Evolutionary conservation across 2,329 filamentous ascomycete genomes (phyloP).

Genomic region (Trichoderma afroharzianum): DNA sequence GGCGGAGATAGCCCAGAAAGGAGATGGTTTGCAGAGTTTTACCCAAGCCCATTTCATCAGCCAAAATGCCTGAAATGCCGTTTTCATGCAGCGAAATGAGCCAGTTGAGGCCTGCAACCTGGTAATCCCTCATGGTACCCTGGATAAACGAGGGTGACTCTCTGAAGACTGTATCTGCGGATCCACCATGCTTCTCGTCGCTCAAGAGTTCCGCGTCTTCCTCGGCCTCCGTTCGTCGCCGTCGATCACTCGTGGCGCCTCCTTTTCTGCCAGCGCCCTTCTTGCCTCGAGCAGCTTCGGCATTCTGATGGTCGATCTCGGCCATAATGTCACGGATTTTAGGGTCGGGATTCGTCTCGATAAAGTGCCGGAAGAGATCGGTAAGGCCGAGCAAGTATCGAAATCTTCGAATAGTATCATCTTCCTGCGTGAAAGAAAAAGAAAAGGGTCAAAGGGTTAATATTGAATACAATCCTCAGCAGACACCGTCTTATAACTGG

Average conservation of each 20-base stretch:
- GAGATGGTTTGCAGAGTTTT: slow-evolving; percentile 98
- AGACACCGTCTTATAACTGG: neutral
- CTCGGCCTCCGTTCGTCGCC: slow-evolving; percentile 90
- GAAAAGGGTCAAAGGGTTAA: neutral
- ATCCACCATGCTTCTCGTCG: slow-evolving; percentile 84
- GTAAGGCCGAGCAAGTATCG: slow-evolving; percentile 92
- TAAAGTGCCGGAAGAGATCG: slow-evolving; percentile 97
- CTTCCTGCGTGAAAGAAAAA: slow-evolving; percentile 58
- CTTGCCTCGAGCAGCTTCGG: slow-evolving; percentile 65
- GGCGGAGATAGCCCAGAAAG: slow-evolving; percentile 90
- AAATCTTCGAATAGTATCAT: slow-evolving; percentile 92
- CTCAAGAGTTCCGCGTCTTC: slow-evolving; percentile 86
- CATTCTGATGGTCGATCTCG: slow-evolving; percentile 92
- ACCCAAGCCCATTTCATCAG: slow-evolving; percentile 97
- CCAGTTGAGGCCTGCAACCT: slow-evolving; percentile 94
- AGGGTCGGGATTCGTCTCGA: slow-evolving; percentile 94
- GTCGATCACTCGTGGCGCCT: slow-evolving; percentile 72
- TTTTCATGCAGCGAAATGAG: slow-evolving; percentile 97
- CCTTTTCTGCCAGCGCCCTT: slow-evolving; percentile 77
- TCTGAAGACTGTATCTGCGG: slow-evolving; percentile 85
- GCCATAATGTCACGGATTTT: slow-evolving; percentile 90
- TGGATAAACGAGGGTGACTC: slow-evolving; percentile 90
- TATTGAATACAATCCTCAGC: neutral
- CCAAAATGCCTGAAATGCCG: slow-evolving; percentile 95
- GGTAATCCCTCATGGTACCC: slow-evolving; percentile 92